A percentile compares a stretch with the other conserved stretches of the same genome.
phyloP scores from a whole-genome alignment of 805 yeast genomes.

The Myxozyma neglecta region DNA sequence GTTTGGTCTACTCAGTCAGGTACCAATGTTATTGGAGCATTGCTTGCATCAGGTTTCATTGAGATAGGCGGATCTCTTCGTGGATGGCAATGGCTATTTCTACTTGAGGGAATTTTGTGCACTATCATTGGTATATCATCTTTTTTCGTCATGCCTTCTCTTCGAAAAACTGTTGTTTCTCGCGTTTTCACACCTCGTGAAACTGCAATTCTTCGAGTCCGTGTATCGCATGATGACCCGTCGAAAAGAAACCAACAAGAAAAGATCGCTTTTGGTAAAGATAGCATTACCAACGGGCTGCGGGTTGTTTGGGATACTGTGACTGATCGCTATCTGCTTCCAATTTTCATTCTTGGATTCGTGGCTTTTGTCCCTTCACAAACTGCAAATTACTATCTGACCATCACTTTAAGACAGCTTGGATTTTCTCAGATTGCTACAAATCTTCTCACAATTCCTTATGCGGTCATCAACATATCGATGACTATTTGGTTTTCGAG shows the following conservation, averaged over 20 bases:
- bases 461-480: slow-evolving; percentile 37
- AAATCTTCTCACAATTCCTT: slow-evolving; percentile 56
- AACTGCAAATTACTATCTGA: slow-evolving; percentile 38
- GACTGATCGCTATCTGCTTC: slow-evolving; percentile 15
- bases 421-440: slow-evolving; percentile 54
- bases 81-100: slow-evolving; percentile 69
- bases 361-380: slow-evolving; percentile 28
- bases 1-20: slow-evolving; percentile 60
- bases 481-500: slow-evolving; percentile 36
- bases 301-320: slow-evolving; percentile 4
- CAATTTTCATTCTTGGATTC: slow-evolving; percentile 24
- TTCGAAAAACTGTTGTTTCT: slow-evolving; percentile 11
- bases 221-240: slow-evolving; percentile 57
- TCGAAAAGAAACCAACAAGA: slow-evolving; percentile 33
- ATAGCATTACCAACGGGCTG: slow-evolving; percentile 46
- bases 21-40: slow-evolving; percentile 49
- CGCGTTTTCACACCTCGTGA: slow-evolving; percentile 47
- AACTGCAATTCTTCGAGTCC: slow-evolving; percentile 57
- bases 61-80: slow-evolving; percentile 43
- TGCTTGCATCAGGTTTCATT: slow-evolving; percentile 57
- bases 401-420: slow-evolving; percentile 49
- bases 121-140: slow-evolving; percentile 52
- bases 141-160: slow-evolving; percentile 39
- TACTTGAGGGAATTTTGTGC: slow-evolving; percentile 59
- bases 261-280: slow-evolving; percentile 43